phyloP scores from a whole-genome alignment of 2,329 filamentous ascomycete genomes.

The Paraconiothyrium brasiliense region DNA sequence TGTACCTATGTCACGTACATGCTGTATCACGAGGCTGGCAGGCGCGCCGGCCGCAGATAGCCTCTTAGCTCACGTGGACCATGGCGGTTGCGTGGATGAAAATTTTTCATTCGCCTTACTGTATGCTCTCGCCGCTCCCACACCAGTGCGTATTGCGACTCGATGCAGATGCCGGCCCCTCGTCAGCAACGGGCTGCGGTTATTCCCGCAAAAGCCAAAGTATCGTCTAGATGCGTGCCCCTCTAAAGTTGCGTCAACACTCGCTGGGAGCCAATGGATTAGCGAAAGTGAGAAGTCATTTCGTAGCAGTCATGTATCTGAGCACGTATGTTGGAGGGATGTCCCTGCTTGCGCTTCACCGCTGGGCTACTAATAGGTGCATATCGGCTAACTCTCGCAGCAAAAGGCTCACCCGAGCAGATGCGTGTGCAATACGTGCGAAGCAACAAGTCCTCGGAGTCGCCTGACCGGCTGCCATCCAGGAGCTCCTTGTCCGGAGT shows the following conservation, averaged over 20 bases:
- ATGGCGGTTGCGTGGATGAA: not conserved
- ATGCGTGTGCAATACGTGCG: not conserved
- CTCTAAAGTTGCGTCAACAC: too few relatives aligned
- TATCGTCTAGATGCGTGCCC: too few relatives aligned
- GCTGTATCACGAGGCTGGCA: not conserved
- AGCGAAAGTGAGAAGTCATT: conserved; percentile 1
- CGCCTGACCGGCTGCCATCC: not conserved
- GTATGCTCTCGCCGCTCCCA: too few relatives aligned
- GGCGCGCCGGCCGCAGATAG: not conserved
- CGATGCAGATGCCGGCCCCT: not conserved
- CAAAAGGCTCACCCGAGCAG: not conserved
- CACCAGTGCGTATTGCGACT: not conserved
- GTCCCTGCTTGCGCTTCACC: conserved; percentile 6
- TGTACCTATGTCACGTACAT: not conserved
- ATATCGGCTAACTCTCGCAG: not conserved
- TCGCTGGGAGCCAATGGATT: not conserved
- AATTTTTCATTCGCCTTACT: not conserved
- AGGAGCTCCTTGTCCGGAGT: not conserved
- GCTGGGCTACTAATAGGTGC: conserved; percentile 5
- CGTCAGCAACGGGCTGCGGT: not conserved
- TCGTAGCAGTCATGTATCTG: not conserved
- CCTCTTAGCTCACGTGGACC: not conserved
- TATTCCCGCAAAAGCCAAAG: not conserved
- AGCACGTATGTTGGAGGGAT: not conserved
- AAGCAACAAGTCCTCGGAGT: not conserved